phyloP scores from a whole-genome alignment of 331 rosid species.

The Malus hybrid region DNA sequence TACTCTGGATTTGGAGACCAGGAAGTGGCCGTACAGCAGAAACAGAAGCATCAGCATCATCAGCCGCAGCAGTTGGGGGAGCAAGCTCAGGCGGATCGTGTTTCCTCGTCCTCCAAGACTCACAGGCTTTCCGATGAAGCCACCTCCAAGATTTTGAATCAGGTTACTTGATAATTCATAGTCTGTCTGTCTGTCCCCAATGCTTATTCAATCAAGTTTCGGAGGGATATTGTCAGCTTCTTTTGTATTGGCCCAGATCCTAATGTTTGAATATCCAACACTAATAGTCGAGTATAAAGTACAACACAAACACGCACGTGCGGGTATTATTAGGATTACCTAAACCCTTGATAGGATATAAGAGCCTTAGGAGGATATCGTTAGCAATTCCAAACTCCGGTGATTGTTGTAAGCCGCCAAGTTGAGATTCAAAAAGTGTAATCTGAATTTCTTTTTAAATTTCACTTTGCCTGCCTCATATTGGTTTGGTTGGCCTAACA shows the following conservation, averaged over 20 bases:
- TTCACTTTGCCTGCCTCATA: slow-evolving; percentile 8
- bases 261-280: not conserved
- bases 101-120: slow-evolving; percentile 19
- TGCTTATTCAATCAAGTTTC: not conserved
- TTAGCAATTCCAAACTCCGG: not conserved
- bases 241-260: not conserved
- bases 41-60: not conserved
- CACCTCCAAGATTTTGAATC: slow-evolving; percentile 68
- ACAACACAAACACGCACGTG: not conserved
- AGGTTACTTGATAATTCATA: slow-evolving; percentile 21
- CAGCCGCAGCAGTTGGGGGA: slow-evolving; percentile 6
- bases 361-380: not conserved
- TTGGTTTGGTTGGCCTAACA: slow-evolving; percentile 3
- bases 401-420: not conserved
- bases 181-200: not conserved
- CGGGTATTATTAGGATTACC: too few species aligned
- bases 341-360: not conserved
- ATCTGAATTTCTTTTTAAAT: slow-evolving; percentile 1
- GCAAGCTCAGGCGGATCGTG: slow-evolving; percentile 41
- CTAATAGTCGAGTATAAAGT: too few species aligned
- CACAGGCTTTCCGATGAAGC: slow-evolving; percentile 72
- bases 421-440: not conserved
- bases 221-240: not conserved
- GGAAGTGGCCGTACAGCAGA: slow-evolving; percentile 28
- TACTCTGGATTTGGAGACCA: slow-evolving; percentile 32